Base-by-base conservation (phyloP, 139 green algal genomes). In the Haematococcus sp. region DNA sequence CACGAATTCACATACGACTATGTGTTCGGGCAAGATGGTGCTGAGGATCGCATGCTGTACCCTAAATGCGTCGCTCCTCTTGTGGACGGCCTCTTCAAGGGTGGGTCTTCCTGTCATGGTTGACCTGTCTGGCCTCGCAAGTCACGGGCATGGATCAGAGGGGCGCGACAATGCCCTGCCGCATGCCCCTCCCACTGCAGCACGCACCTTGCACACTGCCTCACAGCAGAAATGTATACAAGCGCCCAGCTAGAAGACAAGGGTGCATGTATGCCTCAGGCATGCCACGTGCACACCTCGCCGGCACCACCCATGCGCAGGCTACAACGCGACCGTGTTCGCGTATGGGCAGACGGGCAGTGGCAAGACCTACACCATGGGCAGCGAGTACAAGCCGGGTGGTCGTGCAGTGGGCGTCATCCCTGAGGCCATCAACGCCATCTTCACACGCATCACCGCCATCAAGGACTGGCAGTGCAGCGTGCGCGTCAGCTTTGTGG, bases 331-430 rank as follows among this genome's bases (percentile, higher is more conserved):
- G 0, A 97, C 92, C 0, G 88, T 92, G 15, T 87, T 94, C 65
- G 89, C 90, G 0, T 95, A 72, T 27, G 66, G 66, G 4, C 66
- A 72, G 30, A 72, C 66, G 16, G 66, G 66, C 49, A 76, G 75
- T n/a, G 92, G 93, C 54, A 97, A 97, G 72, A 97, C 93, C 3
- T 97, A 89, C 71, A 97, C 93, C 1, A 97, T 97, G 93, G 93
- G 93, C 3, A 90, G 75, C 51, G 83, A 89, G 44, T 95, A 92
- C 73, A 83, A 65, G 22, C 76, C 88, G 11, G 77, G 81, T 0
- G 61, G 75, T 27, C 70, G 9, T 11, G 34, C 44, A n/a, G 46
- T 46, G 15, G 92, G 92, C 4, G 93, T 97, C 32, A 97, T 97
- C 28, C 93, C 93, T 0, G 76, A 86, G 15, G 89, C 88, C 59